A percentile compares a stretch with the other conserved stretches of the same genome.
Conservation (phyloP, 257 asterid genomes). For the Perilla frutescens region DNA sequence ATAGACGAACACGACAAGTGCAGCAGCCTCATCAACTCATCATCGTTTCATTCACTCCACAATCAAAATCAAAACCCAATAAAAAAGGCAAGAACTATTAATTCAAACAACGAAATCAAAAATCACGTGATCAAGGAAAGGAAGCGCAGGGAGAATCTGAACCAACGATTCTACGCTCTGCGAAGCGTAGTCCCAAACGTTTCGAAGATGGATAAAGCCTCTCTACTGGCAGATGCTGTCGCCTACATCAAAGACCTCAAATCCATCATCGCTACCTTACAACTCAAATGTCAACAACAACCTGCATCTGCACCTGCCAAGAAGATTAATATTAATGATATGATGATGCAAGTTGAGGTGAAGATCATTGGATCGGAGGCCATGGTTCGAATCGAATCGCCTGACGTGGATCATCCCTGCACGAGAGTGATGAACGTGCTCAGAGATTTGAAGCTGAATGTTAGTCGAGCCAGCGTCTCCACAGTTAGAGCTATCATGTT, state of each 20-base stretch:
- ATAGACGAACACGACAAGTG: conserved; percentile 12
- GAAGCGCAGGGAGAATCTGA: conserved; percentile 51
- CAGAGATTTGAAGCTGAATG: conserved; percentile 38
- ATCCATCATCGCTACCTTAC: conserved; percentile 36
- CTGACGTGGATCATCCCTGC: conserved; percentile 38
- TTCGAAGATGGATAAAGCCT: conserved; percentile 27
- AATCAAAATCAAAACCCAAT: no score
- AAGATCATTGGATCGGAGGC: conserved; percentile 47
- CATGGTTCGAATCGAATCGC: conserved; percentile 38
- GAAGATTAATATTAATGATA: no score
- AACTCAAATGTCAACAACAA: not conserved
- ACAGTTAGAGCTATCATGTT: conserved; percentile 41
- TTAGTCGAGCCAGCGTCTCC: conserved; percentile 41
- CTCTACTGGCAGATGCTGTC: conserved; percentile 53
- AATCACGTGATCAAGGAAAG: conserved; percentile 54
- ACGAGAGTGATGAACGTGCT: conserved; percentile 43
- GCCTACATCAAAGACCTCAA: conserved; percentile 49
- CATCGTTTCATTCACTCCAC: no score
- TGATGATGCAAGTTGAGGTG: conserved; percentile 28
- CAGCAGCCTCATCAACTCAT: conserved; percentile 23
- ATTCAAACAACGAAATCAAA: no score
- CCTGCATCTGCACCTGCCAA: no score
- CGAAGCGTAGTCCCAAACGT: conserved; percentile 56
- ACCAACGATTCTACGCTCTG: conserved; percentile 51
- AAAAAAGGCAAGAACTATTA: no score